Base-by-base conservation (phyloP, 129 eudicot species). In the Mikania micrantha region DNA sequence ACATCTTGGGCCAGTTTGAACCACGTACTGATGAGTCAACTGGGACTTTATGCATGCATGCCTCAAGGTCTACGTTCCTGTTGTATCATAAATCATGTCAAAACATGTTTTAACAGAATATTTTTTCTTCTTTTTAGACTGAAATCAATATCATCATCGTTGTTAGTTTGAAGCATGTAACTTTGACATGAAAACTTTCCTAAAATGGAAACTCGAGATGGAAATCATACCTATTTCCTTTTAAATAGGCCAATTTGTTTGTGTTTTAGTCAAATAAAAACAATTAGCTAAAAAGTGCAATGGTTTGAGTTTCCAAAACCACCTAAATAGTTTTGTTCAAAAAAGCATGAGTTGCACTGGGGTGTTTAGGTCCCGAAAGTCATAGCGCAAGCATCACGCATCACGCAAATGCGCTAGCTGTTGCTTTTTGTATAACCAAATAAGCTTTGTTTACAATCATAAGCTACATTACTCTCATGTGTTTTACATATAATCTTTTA, bases 31-130 rank as follows among this genome's bases (percentile, higher is more conserved):
- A 71, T 40, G 79, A 61, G 71, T 77, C 82, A 21, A 38, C 78
- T 0, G 91, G 83, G 60, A 74, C 77, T 71, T 71, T 85, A 73
- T 82, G 88, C 48, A 85, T 77, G 76, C 88, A 85, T 21, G 85
- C 78, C 71, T 83, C 80, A 75, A 85, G 79, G 31, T 84, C 77
- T 53, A 83, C 84, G 22, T 85, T 76, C 91, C 91, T 85, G 73
- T 47, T 9, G 78, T 31, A 24, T 70, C 28, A 69, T 15, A 56
- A 64, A 61, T 17, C 19, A 50, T 8, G 59, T 38, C 24, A 59
- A 64, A 50, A 24, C 29, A 59, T 41, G 15, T 20, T 42, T 54
- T 36, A 49, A 44, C 4, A 48, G 4, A 47, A 9, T 8, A 36
- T 45, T 4, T 15, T 49, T 53, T 35, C 24, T 1, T 0, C 9